These are phyloP conservation scores for Ambrosiella cleistominuta DNA, from an alignment of 2,329 filamentous ascomycete species.

Conservation along the genomic window DNA sequence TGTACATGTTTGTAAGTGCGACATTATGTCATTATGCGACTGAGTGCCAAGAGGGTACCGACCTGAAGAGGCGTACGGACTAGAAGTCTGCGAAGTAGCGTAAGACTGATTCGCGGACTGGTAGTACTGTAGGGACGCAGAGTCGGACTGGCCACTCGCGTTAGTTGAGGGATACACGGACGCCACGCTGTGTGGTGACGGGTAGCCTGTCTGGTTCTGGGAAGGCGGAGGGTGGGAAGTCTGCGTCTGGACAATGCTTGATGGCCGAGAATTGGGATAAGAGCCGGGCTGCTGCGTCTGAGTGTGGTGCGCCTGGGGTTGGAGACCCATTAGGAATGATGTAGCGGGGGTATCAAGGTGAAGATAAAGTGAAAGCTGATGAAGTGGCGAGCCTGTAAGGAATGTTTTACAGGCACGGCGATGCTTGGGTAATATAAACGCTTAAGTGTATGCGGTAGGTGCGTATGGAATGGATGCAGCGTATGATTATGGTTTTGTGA, in stretches of 20 bases:
- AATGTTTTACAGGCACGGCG: not conserved
- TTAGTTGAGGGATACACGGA: constrained; percentile 38
- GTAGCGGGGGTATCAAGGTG: not conserved
- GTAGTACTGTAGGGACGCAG: constrained; percentile 51
- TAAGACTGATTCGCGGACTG: constrained; percentile 60
- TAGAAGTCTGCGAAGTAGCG: constrained; percentile 62
- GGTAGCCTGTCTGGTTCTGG: constrained; percentile 49
- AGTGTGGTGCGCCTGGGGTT: constrained; percentile 26
- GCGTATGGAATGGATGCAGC: not conserved
- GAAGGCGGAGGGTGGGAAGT: constrained; percentile 35
- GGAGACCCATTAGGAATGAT: constrained; percentile 36
- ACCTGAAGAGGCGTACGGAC: constrained; percentile 79
- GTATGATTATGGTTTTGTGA: not conserved
- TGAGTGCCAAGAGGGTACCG: constrained; percentile 16
- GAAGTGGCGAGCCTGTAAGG: not conserved
- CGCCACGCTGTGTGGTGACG: constrained; percentile 46
- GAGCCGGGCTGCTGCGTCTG: constrained; percentile 52
- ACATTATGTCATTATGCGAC: not conserved
- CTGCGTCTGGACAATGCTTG: constrained; percentile 57
- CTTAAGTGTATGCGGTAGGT: not conserved
- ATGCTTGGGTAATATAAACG: not conserved
- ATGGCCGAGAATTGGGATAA: constrained; percentile 48
- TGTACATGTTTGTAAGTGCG: not conserved
- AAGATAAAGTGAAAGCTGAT: not conserved
- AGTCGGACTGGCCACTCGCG: constrained; percentile 41